A percentile compares a stretch with the other conserved stretches of the same genome.
phyloP scores from a whole-genome alignment of 768 basidiomycete genomes.

The Amanita thiersii region DNA sequence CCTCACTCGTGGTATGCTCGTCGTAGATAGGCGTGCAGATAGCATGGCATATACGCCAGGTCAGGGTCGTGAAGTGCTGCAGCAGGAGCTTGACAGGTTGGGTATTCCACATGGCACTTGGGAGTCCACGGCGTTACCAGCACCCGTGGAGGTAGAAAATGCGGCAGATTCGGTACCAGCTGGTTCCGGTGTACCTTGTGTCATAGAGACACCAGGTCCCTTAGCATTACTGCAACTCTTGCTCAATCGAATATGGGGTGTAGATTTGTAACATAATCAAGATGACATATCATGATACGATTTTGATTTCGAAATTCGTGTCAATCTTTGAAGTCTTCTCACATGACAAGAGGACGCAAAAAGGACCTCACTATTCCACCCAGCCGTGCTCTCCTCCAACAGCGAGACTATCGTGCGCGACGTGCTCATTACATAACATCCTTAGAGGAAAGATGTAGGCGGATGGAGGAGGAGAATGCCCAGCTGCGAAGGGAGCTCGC shows the following conservation, averaged over 20 bases:
- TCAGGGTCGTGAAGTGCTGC: constrained; percentile 54
- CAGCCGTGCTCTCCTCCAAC: constrained; percentile 49
- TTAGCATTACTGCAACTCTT: constrained; percentile 38
- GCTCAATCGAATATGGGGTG: constrained; percentile 50
- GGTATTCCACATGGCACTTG: constrained; percentile 23
- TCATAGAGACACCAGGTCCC: constrained; percentile 62
- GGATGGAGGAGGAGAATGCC: constrained; percentile 46
- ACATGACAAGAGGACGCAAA: constrained; percentile 60
- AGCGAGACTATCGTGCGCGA: constrained; percentile 58
- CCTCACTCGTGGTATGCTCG: constrained; percentile 80
- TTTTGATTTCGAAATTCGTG: constrained; percentile 15
- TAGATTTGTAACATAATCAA: constrained; percentile 6
- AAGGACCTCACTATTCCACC: constrained; percentile 56
- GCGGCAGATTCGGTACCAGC: constrained; percentile 10
- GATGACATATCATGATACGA: constrained; percentile 14
- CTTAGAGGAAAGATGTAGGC: constrained; percentile 46
- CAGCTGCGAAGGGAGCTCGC: constrained; percentile 41
- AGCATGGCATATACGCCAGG: constrained; percentile 58
- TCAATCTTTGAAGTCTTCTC: constrained; percentile 2
- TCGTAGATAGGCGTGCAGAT: constrained; percentile 70
- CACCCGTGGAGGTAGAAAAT: constrained; percentile 41
- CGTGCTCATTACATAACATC: constrained; percentile 48
- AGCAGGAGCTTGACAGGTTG: constrained; percentile 38
- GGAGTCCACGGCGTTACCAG: constrained; percentile 48
- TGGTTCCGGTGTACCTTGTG: constrained; percentile 32